These are phyloP conservation scores for Falciphora oryzae DNA, from an alignment of 2,329 filamentous ascomycete genomes.

Conservation along the genomic window DNA sequence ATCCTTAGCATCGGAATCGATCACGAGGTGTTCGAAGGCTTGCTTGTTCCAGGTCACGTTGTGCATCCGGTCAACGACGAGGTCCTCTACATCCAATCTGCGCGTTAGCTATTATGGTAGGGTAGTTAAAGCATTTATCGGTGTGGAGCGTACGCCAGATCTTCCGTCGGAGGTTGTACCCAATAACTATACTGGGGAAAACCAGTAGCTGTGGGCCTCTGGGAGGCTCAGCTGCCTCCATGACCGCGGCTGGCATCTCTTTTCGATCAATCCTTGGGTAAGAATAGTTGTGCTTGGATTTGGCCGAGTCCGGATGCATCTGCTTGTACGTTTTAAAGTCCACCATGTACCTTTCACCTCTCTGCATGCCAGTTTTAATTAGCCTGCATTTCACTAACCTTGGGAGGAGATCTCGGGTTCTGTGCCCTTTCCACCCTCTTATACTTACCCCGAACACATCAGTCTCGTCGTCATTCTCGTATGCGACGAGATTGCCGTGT, in stretches of 20 bases:
- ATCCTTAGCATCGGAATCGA: not conserved
- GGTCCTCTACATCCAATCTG: not conserved
- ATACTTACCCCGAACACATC: not conserved
- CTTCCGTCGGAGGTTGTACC: constrained; percentile 1
- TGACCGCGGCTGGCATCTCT: not conserved
- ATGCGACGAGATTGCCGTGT: not conserved
- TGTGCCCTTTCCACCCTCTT: not conserved
- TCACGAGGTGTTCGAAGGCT: not conserved
- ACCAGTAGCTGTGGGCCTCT: not conserved
- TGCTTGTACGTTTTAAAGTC: not conserved
- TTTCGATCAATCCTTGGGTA: not conserved
- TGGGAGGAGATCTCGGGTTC: too few relatives aligned
- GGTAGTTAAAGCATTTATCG: not conserved
- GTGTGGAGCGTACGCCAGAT: not conserved
- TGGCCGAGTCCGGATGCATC: not conserved
- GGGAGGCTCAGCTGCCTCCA: not conserved
- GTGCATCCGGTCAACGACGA: not conserved
- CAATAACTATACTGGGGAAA: not conserved
- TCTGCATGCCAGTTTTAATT: not conserved
- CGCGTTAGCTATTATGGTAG: not conserved
- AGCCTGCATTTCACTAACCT: too few relatives aligned
- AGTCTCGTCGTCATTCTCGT: not conserved
- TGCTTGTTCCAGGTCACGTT: not conserved
- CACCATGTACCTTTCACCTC: constrained; percentile 1
- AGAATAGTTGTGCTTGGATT: not conserved